Percentiles rank a stretch among this genome's conserved stretches.
Conservation (phyloP, 2,329 filamentous ascomycete genomes). For the Diaporthe ilicicola region DNA sequence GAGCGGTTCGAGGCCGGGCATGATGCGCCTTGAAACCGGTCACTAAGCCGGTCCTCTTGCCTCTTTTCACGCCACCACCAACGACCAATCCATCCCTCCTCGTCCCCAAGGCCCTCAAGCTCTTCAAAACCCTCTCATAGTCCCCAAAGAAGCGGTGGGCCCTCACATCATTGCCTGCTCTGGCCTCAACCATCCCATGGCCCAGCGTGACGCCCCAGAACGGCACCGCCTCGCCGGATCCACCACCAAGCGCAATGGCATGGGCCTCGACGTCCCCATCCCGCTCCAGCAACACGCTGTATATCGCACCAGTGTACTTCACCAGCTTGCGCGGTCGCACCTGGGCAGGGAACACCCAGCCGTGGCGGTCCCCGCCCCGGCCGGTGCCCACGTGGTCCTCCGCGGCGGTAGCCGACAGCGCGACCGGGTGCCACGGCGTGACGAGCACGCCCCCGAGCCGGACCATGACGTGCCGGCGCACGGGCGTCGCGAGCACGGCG, state of each 20-base stretch:
- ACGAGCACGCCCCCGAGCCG: constrained; percentile 56
- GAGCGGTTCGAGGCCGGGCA: neutral
- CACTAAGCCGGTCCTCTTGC: constrained; percentile 49
- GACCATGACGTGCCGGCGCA: constrained; percentile 52
- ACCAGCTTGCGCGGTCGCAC: constrained; percentile 42
- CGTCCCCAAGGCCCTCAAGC: constrained; percentile 47
- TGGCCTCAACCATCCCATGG: constrained; percentile 55
- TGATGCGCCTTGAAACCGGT: constrained; percentile 40
- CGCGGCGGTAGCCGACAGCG: constrained; percentile 32
- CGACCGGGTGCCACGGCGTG: constrained; percentile 69
- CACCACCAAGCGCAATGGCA: constrained; percentile 55
- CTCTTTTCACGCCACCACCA: constrained; percentile 53
- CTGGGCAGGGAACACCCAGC: constrained; percentile 58
- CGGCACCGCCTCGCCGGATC: neutral
- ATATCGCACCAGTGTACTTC: constrained; percentile 60
- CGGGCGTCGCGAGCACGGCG: constrained; percentile 59
- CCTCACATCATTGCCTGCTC: constrained; percentile 49
- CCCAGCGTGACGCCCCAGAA: constrained; percentile 67
- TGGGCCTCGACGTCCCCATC: constrained; percentile 55
- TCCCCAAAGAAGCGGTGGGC: constrained; percentile 65
- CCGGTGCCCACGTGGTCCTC: neutral
- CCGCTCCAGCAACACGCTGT: constrained; percentile 64
- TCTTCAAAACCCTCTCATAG: constrained; percentile 52
- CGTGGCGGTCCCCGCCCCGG: constrained; percentile 36
- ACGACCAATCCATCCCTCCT: constrained; percentile 50